Percentiles rank a stretch among this genome's conserved stretches.
phyloP scores from a whole-genome alignment of 768 basidiomycete species.

The Crucibulum laeve region DNA sequence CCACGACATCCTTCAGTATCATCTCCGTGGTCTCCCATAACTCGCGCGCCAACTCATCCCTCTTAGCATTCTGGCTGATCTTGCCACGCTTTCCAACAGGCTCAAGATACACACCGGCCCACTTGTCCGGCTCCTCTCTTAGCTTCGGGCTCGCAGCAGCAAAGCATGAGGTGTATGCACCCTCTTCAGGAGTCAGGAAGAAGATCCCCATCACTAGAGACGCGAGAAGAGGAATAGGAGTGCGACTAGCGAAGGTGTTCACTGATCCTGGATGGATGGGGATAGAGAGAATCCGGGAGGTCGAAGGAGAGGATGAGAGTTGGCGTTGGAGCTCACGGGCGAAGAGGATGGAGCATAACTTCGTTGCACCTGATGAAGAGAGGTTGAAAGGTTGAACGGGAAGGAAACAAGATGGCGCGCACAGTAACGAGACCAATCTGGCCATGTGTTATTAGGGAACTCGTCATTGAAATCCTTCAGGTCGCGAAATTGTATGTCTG shows the following conservation, averaged over 20 bases:
- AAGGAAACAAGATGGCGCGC: conserved; percentile 3
- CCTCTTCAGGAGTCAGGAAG: conserved; percentile 23
- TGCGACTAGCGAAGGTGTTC: conserved; percentile 21
- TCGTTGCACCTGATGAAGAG: conserved; percentile 31
- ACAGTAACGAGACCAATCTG: conserved; percentile 21
- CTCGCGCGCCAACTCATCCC: conserved; percentile 27
- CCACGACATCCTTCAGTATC: conserved; percentile 18
- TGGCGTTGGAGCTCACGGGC: conserved; percentile 41
- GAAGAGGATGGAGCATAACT: conserved; percentile 42
- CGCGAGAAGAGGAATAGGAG: conserved; percentile 14
- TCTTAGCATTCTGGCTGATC: conserved; percentile 22
- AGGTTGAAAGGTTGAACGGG: background rate
- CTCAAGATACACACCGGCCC: conserved; percentile 30
- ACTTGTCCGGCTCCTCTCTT: conserved; percentile 23
- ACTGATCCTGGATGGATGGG: conserved; percentile 30
- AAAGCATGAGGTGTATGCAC: conserved; percentile 31
- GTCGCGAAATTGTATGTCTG: conserved; percentile 20
- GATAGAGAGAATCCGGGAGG: conserved; percentile 28
- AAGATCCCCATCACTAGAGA: conserved; percentile 17
- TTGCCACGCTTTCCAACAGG: conserved; percentile 25
- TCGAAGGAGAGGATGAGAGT: conserved; percentile 22
- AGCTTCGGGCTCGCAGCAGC: conserved; percentile 35
- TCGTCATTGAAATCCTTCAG: conserved; percentile 28
- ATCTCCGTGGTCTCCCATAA: conserved; percentile 31
- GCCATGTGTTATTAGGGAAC: conserved; percentile 18